phyloP scores from a whole-genome alignment of 2,329 filamentous ascomycete genomes.

The Proliferodiscus dingleyae region DNA sequence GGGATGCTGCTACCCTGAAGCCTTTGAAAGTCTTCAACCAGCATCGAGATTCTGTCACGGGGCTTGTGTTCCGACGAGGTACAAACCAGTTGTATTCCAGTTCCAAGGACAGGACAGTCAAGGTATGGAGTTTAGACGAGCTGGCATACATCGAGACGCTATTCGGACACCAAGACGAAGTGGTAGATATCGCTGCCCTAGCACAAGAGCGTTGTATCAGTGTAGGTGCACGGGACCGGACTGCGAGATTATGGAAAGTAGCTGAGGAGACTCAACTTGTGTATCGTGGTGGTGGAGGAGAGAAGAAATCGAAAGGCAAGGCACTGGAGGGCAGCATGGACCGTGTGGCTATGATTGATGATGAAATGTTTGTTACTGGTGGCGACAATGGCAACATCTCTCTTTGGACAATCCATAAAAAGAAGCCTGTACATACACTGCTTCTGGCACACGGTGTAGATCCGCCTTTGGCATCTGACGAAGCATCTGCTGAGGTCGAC shows the following conservation, averaged over 20 bases:
- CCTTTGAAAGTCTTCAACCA: slow-evolving; percentile 83
- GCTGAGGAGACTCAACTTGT: slow-evolving; percentile 93
- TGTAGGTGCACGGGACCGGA: slow-evolving; percentile 86
- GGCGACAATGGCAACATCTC: slow-evolving; percentile 84
- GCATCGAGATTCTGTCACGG: slow-evolving; percentile 82
- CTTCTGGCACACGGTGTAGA: slow-evolving; percentile 83
- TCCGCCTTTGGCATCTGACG: slow-evolving; percentile 58
- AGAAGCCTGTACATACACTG: slow-evolving; percentile 83
- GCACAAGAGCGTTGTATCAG: slow-evolving; percentile 85
- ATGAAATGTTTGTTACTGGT: slow-evolving; percentile 85
- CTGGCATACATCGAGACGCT: slow-evolving; percentile 92
- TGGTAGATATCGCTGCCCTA: slow-evolving; percentile 77
- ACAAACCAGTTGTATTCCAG: slow-evolving; percentile 91
- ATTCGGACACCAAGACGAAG: slow-evolving; percentile 91
- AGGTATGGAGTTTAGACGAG: slow-evolving; percentile 90
- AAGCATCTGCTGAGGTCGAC: slow-evolving; percentile 68
- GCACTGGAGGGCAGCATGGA: slow-evolving; percentile 78
- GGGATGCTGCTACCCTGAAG: slow-evolving; percentile 74
- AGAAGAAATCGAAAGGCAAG: slow-evolving; percentile 42
- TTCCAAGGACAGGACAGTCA: slow-evolving; percentile 87
- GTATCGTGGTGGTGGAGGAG: slow-evolving; percentile 75
- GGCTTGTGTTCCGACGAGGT: slow-evolving; percentile 77
- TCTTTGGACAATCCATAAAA: slow-evolving; percentile 87
- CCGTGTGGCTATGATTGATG: slow-evolving; percentile 83
- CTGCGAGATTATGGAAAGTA: slow-evolving; percentile 92